Percentiles rank a stretch among this genome's conserved stretches.
phyloP scores from a whole-genome alignment of 1,284 basidiomycete species.

The Ustilago vetiveriae region DNA sequence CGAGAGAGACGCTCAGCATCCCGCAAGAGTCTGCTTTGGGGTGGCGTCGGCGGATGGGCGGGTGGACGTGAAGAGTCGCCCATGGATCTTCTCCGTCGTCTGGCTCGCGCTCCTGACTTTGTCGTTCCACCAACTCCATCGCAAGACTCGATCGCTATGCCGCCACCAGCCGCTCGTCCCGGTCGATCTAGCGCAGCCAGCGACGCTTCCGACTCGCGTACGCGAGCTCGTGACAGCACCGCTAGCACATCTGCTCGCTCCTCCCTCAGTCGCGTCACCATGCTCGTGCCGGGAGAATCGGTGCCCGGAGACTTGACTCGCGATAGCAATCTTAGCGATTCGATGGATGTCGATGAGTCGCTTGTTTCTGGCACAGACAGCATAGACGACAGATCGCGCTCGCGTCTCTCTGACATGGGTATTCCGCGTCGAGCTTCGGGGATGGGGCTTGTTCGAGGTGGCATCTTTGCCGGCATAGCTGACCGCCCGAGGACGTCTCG shows the following conservation, averaged over 20 bases:
- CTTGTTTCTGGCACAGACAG: slow-evolving; percentile 1
- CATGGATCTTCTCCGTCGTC: slow-evolving; percentile 42
- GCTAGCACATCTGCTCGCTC: slow-evolving; percentile 26
- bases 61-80: slow-evolving; percentile 51
- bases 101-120: slow-evolving; percentile 45
- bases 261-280: slow-evolving; percentile 19
- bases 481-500: slow-evolving; percentile 23
- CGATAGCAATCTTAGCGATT: slow-evolving; percentile 37
- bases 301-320: slow-evolving; percentile 50
- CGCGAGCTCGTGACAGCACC: slow-evolving; percentile 17
- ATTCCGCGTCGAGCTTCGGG: slow-evolving; percentile 36
- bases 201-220: slow-evolving; percentile 17
- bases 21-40: slow-evolving; percentile 42
- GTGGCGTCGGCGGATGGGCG: slow-evolving; percentile 47
- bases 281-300: slow-evolving; percentile 40
- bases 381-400: slow-evolving; percentile 14
- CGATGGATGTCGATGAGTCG: slow-evolving; percentile 30
- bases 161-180: slow-evolving; percentile 17
- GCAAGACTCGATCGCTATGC: slow-evolving; percentile 39
- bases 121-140: slow-evolving; percentile 39
- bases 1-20: slow-evolving; percentile 22
- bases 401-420: slow-evolving; percentile 35
- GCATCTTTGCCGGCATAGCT: slow-evolving; percentile 46
- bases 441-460: slow-evolving; percentile 24
- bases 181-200: slow-evolving; percentile 22